Conservation (phyloP, 2,329 filamentous ascomycete species). For the Raffaelea deltoideospora region DNA sequence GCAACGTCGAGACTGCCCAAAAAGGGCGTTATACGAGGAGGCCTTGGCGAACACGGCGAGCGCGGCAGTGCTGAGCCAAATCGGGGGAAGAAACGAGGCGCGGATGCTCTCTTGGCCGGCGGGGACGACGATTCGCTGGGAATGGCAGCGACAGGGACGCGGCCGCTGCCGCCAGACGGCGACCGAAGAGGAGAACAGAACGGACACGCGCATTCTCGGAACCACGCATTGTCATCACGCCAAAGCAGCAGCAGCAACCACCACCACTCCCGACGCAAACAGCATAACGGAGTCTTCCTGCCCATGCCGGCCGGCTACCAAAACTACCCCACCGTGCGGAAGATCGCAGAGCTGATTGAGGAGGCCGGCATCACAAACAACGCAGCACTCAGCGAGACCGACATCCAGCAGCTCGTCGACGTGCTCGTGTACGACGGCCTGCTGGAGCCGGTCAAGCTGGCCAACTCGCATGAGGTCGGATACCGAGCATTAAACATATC, state of each 20-base stretch:
- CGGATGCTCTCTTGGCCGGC: not conserved
- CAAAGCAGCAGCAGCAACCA: conserved; percentile 5
- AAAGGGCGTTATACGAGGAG: conserved; percentile 26
- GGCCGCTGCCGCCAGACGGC: conserved; percentile 2
- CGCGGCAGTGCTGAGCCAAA: no score
- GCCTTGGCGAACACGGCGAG: no score
- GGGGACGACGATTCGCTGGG: conserved; percentile 36
- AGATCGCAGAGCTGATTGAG: conserved; percentile 63
- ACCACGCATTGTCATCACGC: no score
- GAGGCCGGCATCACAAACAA: conserved; percentile 56
- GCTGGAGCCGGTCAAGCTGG: conserved; percentile 44
- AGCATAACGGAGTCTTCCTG: conserved; percentile 23
- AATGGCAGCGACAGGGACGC: conserved; percentile 22
- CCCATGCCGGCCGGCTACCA: conserved; percentile 52
- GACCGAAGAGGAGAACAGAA: no score
- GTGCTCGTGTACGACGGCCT: conserved; percentile 81
- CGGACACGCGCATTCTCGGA: no score
- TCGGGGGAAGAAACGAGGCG: no score
- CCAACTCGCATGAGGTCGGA: conserved; percentile 27
- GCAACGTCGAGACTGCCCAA: conserved; percentile 15
- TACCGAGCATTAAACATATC: conserved; percentile 37
- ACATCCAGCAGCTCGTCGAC: conserved; percentile 74
- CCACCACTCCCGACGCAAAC: conserved; percentile 10
- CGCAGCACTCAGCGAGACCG: conserved; percentile 52
- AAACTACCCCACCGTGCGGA: conserved; percentile 64